phyloP scores from a whole-genome alignment of 2,329 filamentous ascomycete genomes.

The Sclerotinia spermophila region DNA sequence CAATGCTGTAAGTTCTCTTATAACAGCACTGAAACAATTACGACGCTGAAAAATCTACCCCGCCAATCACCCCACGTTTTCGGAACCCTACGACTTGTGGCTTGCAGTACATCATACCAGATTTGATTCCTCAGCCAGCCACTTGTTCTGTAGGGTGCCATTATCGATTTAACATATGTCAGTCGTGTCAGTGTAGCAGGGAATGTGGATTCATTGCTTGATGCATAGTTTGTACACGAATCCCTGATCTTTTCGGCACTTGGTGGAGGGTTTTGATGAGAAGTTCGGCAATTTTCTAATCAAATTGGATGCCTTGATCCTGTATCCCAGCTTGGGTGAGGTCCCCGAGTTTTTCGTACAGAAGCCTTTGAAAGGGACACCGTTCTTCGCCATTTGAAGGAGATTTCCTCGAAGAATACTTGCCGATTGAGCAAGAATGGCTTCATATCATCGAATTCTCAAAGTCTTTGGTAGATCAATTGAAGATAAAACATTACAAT shows the following conservation, averaged over 20 bases:
- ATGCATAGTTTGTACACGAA: not conserved
- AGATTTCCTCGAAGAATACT: not conserved
- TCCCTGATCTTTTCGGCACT: not conserved
- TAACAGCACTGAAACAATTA: not conserved
- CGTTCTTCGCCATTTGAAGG: accelerated
- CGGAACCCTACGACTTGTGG: not conserved
- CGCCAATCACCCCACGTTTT: not conserved
- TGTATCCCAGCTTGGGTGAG: not conserved
- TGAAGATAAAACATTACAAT: conserved; percentile 36
- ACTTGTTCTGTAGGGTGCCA: not conserved
- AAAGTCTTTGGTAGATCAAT: conserved; percentile 37
- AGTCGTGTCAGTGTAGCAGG: not conserved
- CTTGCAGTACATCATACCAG: not conserved
- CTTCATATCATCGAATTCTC: conserved; percentile 38
- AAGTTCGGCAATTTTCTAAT: not conserved
- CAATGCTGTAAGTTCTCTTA: too few species aligned
- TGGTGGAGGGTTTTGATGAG: not conserved
- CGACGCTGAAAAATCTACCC: not conserved
- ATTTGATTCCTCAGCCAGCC: not conserved
- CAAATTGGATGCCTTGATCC: not conserved
- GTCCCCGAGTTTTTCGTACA: not conserved
- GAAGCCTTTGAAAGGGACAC: not conserved
- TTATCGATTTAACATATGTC: not conserved
- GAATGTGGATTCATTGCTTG: not conserved
- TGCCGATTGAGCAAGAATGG: conserved; percentile 27